Percentiles rank a stretch among this genome's conserved stretches.
Conservation (phyloP, 208 protist species). For the Spongospora subterranea region DNA sequence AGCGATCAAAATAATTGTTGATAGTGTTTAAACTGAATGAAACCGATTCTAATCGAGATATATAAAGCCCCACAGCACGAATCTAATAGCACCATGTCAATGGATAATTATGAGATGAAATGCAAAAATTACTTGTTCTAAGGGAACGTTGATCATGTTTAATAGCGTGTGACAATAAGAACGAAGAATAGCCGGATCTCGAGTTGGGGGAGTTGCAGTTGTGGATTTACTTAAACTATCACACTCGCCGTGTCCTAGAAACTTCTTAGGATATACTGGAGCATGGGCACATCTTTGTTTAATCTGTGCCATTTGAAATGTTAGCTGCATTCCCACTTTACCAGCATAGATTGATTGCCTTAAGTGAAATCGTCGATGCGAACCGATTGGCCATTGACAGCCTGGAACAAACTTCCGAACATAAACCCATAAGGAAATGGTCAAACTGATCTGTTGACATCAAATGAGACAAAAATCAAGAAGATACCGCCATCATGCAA, state of each 20-base stretch:
- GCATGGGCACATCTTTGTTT: background rate
- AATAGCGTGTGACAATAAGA: background rate
- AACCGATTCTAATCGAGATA: background rate
- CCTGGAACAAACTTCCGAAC: background rate
- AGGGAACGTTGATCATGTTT: background rate
- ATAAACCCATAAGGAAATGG: background rate
- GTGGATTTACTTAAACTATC: background rate
- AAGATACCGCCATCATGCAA: too few relatives aligned
- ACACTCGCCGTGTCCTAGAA: background rate
- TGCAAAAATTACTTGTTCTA: background rate
- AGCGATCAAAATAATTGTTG: background rate
- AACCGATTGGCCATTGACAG: constrained; percentile 2
- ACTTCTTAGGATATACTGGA: background rate
- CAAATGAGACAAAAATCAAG: too few relatives aligned
- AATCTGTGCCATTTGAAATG: background rate
- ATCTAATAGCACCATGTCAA: background rate
- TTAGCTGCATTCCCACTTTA: background rate
- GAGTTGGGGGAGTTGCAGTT: background rate
- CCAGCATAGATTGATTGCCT: background rate
- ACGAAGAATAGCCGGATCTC: background rate
- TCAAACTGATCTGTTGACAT: background rate
- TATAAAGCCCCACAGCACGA: background rate
- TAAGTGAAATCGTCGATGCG: background rate
- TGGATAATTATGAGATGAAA: background rate
- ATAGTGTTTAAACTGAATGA: background rate